phyloP scores from a whole-genome alignment of 129 eudicot species.

The Gnaphalium uliginosum region DNA sequence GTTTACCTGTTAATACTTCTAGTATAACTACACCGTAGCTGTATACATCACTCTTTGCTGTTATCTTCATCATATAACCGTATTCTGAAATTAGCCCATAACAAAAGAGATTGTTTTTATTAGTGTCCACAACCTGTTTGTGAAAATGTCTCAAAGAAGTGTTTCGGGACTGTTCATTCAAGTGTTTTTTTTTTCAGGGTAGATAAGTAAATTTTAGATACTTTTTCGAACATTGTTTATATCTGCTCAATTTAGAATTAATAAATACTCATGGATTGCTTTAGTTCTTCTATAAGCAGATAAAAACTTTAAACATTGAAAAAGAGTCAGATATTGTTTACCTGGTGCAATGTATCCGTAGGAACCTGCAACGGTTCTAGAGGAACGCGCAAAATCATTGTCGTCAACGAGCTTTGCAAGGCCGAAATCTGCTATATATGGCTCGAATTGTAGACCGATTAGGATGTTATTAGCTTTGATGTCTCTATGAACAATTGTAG shows the following conservation, averaged over 20 bases:
- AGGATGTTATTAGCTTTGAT: conserved; percentile 57
- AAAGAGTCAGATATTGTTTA: conserved; percentile 7
- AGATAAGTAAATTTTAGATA: too few species aligned
- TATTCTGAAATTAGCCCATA: conserved; percentile 41
- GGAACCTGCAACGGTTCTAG: conserved; percentile 55
- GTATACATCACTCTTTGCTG: conserved; percentile 61
- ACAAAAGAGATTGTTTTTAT: background rate
- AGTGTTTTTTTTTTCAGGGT: too few species aligned
- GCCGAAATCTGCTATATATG: conserved; percentile 61
- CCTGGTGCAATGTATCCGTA: conserved; percentile 69
- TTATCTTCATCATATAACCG: conserved; percentile 52
- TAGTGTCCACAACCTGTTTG: conserved; percentile 9
- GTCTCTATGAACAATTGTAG: conserved; percentile 60
- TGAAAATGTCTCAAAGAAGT: conserved; percentile 20
- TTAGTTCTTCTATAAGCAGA: background rate
- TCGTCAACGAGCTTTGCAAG: conserved; percentile 50
- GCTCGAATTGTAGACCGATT: conserved; percentile 51
- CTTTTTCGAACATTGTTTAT: too few species aligned
- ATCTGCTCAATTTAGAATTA: background rate
- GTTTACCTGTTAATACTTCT: conserved; percentile 58
- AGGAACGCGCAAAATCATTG: conserved; percentile 35
- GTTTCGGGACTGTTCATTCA: background rate
- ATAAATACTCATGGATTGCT: background rate
- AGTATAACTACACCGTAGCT: conserved; percentile 59
- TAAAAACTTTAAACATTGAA: background rate